A percentile compares a stretch with the other conserved stretches of the same genome.
Conservation (phyloP, 2,329 filamentous ascomycete genomes). For the Falciphora oryzae region DNA sequence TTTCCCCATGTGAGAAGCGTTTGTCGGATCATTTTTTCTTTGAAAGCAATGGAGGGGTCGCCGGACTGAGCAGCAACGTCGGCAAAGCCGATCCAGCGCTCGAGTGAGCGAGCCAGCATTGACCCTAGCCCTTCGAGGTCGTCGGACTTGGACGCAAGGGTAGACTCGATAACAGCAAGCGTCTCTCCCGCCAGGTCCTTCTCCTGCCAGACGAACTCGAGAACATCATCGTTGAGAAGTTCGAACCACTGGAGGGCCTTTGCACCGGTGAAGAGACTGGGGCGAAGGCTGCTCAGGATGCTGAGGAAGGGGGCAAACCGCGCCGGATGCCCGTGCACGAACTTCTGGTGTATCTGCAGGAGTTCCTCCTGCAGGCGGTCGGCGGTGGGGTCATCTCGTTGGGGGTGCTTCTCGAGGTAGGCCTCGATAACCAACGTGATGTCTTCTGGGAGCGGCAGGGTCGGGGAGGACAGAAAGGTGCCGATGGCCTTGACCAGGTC, state of each 20-base stretch:
- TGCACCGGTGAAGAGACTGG: slow-evolving; percentile 56
- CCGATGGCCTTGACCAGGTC: slow-evolving; percentile 55
- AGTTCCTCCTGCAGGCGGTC: slow-evolving; percentile 72
- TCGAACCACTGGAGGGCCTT: slow-evolving; percentile 70
- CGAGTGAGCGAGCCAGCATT: slow-evolving; percentile 51
- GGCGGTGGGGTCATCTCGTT: slow-evolving; percentile 61
- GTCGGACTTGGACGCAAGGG: slow-evolving; percentile 56
- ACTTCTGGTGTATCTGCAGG: slow-evolving; percentile 57
- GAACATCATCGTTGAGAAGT: slow-evolving; percentile 48
- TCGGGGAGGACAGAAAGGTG: slow-evolving; percentile 38
- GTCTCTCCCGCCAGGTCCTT: slow-evolving; percentile 60
- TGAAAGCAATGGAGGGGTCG: slow-evolving; percentile 34
- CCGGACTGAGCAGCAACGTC: slow-evolving; percentile 30
- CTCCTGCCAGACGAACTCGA: slow-evolving; percentile 52
- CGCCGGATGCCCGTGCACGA: slow-evolving; percentile 49
- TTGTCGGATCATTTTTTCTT: slow-evolving; percentile 44
- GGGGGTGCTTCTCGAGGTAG: slow-evolving; percentile 63
- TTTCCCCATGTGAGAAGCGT: slow-evolving; percentile 58
- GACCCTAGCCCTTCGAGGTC: slow-evolving; percentile 39
- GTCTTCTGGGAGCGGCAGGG: slow-evolving; percentile 60
- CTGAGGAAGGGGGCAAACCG: slow-evolving; percentile 62
- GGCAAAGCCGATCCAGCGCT: slow-evolving; percentile 49
- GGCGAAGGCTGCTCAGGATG: slow-evolving; percentile 58
- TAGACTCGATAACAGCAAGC: slow-evolving; percentile 56
- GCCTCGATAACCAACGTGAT: slow-evolving; percentile 55